Base-by-base conservation (phyloP, 306 rosid species). In the Potentilla sterilis region DNA sequence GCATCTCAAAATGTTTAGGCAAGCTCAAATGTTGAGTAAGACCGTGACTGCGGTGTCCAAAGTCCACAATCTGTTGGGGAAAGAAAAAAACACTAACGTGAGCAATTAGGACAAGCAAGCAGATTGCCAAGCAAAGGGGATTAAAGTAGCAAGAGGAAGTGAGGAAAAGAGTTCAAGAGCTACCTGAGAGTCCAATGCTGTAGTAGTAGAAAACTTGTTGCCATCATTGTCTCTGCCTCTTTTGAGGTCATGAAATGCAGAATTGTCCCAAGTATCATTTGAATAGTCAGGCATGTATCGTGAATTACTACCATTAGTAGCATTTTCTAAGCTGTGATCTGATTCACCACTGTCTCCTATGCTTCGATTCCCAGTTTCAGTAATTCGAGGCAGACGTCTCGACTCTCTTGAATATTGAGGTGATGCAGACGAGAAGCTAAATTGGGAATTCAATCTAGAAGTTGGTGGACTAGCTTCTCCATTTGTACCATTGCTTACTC, bases 11-110 rank as follows among this genome's bases (percentile, higher is more conserved):
- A 62, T 79, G 75, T 74, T 77, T 87, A 37, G 93, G 93, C 67
- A 89, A 83, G 73, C 98, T 91, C 80, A 86, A 77, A 82, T 93
- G 98, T 75, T 84, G 96, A 44, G 91, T 78, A 84, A 89, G 81
- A 58, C 86, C 82, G 46, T 66, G 66, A 46, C 62, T 79, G 57
- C 77, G 79, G 74, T 81, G 79, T 73, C 83, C 72, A 48, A 85
- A 80, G 18, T 84, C 87, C 46, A 75, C 69, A 73, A 74, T 87
- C 88, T 89, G 88, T 34, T 8, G 22, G 41, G 57, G 55, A 69
- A 32, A 62, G 74, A 3, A 62, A 59, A 18, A 1, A 10, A 8
- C 4, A 55, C 67, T 46, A 62, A 34, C 68, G 76, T 79, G 77
- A 69, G 44, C 19, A 4, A 73, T 43, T 28, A 48, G 64, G 41